Conservation (phyloP, 2,329 filamentous ascomycete genomes). For the Lasiodiplodia hormozganensis region DNA sequence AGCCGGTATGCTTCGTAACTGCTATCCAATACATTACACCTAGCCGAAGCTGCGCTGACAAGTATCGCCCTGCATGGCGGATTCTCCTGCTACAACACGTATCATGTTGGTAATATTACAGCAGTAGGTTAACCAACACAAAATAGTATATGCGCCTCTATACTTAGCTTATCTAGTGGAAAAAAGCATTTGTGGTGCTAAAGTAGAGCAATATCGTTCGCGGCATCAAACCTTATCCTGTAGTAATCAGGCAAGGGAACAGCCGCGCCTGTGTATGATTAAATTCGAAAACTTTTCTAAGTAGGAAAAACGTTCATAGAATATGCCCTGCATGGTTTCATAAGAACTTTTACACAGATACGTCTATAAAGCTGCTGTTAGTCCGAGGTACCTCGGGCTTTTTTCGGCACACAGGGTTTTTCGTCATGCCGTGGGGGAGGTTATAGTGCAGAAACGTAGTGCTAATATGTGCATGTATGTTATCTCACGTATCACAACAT, state of each 20-base stretch:
- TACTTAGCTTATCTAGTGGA: background rate
- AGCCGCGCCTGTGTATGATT: background rate
- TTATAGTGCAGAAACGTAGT: background rate
- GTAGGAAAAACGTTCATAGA: background rate
- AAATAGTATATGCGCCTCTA: background rate
- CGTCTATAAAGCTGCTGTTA: background rate
- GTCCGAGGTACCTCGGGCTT: background rate
- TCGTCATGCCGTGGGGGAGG: background rate
- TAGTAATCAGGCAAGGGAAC: background rate
- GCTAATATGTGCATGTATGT: too few relatives aligned
- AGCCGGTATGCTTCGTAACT: too few relatives aligned
- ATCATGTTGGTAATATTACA: too few relatives aligned
- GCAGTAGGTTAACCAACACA: too few relatives aligned
- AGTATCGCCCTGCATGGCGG: constrained; percentile 12
- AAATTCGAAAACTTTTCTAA: background rate
- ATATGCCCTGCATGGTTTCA: background rate
- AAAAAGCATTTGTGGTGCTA: background rate
- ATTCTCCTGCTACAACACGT: background rate
- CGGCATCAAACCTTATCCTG: background rate
- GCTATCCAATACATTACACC: too few relatives aligned
- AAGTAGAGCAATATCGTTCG: constrained; percentile 11
- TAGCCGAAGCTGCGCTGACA: background rate
- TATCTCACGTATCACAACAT: too few relatives aligned
- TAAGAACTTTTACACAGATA: constrained; percentile 2
- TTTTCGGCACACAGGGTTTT: background rate